Base-by-base conservation (phyloP, 805 yeast genomes). In the Ascoidea tarda region DNA sequence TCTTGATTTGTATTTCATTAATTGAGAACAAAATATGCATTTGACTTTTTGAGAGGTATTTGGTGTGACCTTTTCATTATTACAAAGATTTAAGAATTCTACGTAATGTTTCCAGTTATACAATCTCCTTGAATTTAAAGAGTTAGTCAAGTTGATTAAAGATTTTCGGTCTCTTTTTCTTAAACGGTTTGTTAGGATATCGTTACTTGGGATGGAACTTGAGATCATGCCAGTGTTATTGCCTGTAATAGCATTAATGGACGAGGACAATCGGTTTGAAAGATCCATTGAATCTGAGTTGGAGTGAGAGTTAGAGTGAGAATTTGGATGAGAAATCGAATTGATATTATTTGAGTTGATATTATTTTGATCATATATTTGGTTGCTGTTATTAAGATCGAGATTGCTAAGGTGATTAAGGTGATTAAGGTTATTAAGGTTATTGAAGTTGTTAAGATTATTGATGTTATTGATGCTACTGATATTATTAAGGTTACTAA, bases 1-100 rank as follows among this genome's bases (percentile, higher is more conserved):
- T 28, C 57, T 16, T n/a, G 57, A 54, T 28, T 47, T 51, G 28
- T 56, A 56, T n/a, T 46, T 38, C 44, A 38, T 38, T 14, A 38
- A 10, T 4, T 38, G 44, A 10, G 44, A 38, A 38, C 44, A 38
- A 38, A 38, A 38, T 38, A 38, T 38, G 14, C 44, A 38, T 38
- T 38, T 38, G 14, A 38, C 44, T 10, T 38, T 38, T 38, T 38
- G 44, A 14, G 14, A 8, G 14, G 44, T 38, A 38, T 38, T 38
- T 38, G 44, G 44, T 38, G 44, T 38, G 44, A 38, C 14, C 14
- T 38, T 38, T 38, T 38, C 44, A 38, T 38, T 14, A 38, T 8
- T 10, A 38, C 14, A 8, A 8, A 38, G 8, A 38, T 38, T 38
- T 14, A 38, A 10, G 14, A 38, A 38, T 38, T 38, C 44, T 10